Evolutionary conservation across 352 stramenopile genomes (phyloP).

Genomic region (Phytophthora hybrid): DNA sequence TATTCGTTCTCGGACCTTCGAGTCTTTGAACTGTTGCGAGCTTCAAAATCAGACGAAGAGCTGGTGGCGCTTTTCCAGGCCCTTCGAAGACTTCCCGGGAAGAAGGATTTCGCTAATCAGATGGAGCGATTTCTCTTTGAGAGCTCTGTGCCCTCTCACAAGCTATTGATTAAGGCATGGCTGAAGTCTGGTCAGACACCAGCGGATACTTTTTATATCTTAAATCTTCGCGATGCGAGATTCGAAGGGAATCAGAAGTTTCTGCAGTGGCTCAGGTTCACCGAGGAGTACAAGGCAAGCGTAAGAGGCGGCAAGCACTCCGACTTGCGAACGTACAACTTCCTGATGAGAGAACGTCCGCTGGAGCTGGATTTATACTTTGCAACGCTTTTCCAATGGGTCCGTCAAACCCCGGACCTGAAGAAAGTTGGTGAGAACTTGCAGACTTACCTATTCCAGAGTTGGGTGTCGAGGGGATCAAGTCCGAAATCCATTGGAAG

Average conservation of each 20-base stretch:
- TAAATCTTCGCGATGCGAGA: no score
- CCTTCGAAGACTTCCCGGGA: not conserved
- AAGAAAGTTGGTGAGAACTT: not conserved
- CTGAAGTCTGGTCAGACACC: not conserved
- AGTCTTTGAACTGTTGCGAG: not conserved
- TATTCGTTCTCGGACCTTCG: not conserved
- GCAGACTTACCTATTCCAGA: not conserved
- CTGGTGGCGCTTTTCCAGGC: not conserved
- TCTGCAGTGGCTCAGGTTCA: not conserved
- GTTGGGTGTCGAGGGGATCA: not conserved
- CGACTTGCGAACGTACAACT: no score
- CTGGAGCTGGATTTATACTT: no score
- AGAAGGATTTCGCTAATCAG: not conserved
- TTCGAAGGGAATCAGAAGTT: slow-evolving; percentile 20
- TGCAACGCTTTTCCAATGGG: not conserved
- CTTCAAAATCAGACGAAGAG: not conserved
- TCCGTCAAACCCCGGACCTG: not conserved
- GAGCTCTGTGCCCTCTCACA: not conserved
- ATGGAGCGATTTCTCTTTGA: not conserved
- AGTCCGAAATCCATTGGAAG: no score
- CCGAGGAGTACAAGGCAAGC: not conserved
- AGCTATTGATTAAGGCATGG: not conserved
- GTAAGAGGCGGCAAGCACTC: no score
- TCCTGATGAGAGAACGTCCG: no score
- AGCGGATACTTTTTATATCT: not conserved